Base-by-base conservation (phyloP, 768 basidiomycete species). In the Filobasidium floriforme region DNA sequence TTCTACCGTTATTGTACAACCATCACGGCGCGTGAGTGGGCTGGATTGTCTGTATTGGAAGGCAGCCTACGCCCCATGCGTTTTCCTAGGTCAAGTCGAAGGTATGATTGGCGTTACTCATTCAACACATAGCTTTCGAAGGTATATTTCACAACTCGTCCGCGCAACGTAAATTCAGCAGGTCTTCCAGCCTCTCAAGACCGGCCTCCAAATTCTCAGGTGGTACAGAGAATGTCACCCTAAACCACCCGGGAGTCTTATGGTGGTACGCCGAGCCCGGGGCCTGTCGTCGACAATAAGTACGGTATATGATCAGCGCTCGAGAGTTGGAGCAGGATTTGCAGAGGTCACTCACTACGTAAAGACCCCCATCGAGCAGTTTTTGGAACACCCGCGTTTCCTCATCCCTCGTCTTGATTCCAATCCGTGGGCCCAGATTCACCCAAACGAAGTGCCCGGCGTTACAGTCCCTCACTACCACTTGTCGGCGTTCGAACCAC, bases 361-460 rank as follows among this genome's bases (percentile, higher is more conserved):
- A 78, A 12, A 78, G 74, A 1, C 76, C 73, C 7, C 71, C 72
- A 61, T 76, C 74, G 12, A 78, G 61, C 29, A 76, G 60, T 54
- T 62, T 69, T 62, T 76, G 73, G 63, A 78, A 78, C 7, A 75
- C 72, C 55, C 61, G 65, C 67, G 74, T 75, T 65, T 78, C 76
- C 57, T 68, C 69, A 12, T 29, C 63, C 4, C 65, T 68, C 40
- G 72, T 72, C 26, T 29, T 41, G 64, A 73, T 76, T 7, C 72
- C 73, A 12, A 78, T 61, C 37, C 63, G 60, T 18, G 44, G 64
- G 6, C 74, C 75, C 0, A 78, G 60, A 44, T 78, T 67, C 37
- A 76, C 72, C 76, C 76, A 78, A n/a, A 74, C 63, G 67, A 76
- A 78, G 52, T 78, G 70, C 1, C 76, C 76, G 0, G 76, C 75